Base-by-base conservation (phyloP, 2,329 filamentous ascomycete genomes). In the Aspergillus sergii region DNA sequence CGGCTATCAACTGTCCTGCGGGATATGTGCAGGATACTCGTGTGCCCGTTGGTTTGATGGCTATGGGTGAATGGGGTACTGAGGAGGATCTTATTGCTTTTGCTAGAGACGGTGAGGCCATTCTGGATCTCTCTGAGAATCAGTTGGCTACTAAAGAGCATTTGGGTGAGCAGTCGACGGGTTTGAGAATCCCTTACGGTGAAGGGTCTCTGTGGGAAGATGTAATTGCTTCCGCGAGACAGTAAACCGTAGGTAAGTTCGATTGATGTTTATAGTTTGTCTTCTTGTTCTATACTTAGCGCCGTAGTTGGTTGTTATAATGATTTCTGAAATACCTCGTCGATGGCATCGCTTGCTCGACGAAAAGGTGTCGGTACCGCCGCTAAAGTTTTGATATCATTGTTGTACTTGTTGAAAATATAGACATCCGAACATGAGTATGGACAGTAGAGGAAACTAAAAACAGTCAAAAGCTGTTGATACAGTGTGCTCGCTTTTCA, bases 1-100 rank as follows among this genome's bases (percentile, higher is more conserved):
- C 94, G 0, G 88, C 91, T 1, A 85, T 96, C 14, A 88, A 83
- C 53, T 88, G 88, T 41, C 93, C 94, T 0, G 88, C 91, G 12
- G 93, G 92, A 0, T 96, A 93, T 78, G 84, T 65, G 2, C 80
- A 86, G 30, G 68, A 72, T 26, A 65, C 62, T 7, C 64, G 66
- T 1, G 75, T 86, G 2, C 84, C 84, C 0, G 76, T 86, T 28
- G 83, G 85, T 1, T 57, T 86, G 46, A 85, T 84, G 79, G 84
- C 81, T 0, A 84, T 85, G 77, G 78, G 80, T 0, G 83, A 86
- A 66, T 87, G 84, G 85, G 84, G 84, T 0, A 78, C 76, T 55
- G 85, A 86, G 67, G 83, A 85, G 66, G 78, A 73, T 48, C 68
- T 86, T 67, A 80, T 87, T 67, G 81, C 79, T 53, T 85, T 84